These are phyloP conservation scores for Linnemannia zychae DNA, from an alignment of 192 early-diverging fungal species.

Conservation along the genomic window DNA sequence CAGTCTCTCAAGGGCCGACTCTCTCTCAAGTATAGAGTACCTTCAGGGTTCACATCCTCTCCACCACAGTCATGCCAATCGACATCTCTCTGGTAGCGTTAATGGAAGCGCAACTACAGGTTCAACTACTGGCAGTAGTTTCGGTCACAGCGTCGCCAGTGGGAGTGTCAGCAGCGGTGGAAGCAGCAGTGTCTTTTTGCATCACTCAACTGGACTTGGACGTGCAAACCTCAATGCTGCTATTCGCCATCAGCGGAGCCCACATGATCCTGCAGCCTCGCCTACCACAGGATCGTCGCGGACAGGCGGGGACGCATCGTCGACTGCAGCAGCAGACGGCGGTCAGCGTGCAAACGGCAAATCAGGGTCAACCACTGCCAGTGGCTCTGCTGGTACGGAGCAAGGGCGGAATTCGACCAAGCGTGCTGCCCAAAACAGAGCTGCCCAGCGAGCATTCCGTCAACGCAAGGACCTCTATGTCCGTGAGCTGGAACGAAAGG, in stretches of 20 bases:
- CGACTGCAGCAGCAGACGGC: not conserved
- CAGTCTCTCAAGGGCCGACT: constrained; percentile 50
- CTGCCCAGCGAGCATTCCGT: constrained; percentile 92
- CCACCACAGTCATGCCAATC: constrained; percentile 8
- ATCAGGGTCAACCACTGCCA: constrained; percentile 8
- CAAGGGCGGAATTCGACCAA: constrained; percentile 66
- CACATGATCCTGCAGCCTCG: not conserved
- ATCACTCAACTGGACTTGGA: constrained; percentile 30
- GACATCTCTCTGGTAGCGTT: constrained; percentile 19
- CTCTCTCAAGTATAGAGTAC: constrained; percentile 47
- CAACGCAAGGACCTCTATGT: constrained; percentile 89
- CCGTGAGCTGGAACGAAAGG: constrained; percentile 80
- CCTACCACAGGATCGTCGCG: not conserved
- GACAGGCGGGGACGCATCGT: not conserved
- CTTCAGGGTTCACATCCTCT: constrained; percentile 21
- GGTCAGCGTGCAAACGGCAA: constrained; percentile 3
- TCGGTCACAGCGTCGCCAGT: constrained; percentile 22
- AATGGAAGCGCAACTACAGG: constrained; percentile 33
- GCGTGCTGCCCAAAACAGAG: constrained; percentile 91
- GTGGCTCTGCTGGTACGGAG: constrained; percentile 29
- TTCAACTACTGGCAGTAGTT: constrained; percentile 31
- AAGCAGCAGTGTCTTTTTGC: constrained; percentile 6
- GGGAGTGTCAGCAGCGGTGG: constrained; percentile 13
- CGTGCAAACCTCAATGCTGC: constrained; percentile 46
- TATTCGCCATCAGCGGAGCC: constrained; percentile 26